phyloP scores from a whole-genome alignment of 768 basidiomycete genomes.

The Amanita pallidorosea region DNA sequence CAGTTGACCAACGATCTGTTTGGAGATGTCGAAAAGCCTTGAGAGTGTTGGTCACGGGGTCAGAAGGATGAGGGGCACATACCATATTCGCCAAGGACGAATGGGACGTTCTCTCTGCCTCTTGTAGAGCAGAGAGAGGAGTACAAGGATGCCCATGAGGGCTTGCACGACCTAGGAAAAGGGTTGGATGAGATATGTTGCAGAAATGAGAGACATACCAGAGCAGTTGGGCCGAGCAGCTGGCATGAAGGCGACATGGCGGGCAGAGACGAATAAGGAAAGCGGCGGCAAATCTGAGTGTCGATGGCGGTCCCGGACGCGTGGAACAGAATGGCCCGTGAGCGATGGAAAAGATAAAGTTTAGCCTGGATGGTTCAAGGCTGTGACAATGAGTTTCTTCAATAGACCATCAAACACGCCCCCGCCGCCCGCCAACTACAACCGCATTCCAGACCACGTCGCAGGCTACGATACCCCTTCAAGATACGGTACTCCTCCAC shows the following conservation, averaged over 20 bases:
- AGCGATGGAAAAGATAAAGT: no score
- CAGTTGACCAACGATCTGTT: slow-evolving; percentile 81
- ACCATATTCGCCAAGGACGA: slow-evolving; percentile 93
- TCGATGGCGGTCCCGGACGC: no score
- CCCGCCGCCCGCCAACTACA: slow-evolving; percentile 26
- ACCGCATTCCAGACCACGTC: slow-evolving; percentile 23
- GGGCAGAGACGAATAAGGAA: not conserved
- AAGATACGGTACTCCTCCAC: slow-evolving; percentile 22
- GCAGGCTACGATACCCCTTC: not conserved
- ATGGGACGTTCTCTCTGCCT: slow-evolving; percentile 77
- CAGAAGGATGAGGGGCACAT: slow-evolving; percentile 13
- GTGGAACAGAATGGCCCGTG: no score
- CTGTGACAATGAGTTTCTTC: slow-evolving; percentile 49
- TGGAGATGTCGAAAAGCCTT: slow-evolving; percentile 89
- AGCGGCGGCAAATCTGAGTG: not conserved
- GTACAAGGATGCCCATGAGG: slow-evolving; percentile 85
- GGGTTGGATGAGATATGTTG: slow-evolving; percentile 34
- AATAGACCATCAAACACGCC: slow-evolving; percentile 21
- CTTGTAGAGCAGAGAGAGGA: slow-evolving; percentile 80
- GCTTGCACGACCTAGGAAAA: slow-evolving; percentile 68
- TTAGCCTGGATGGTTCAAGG: no score
- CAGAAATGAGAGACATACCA: slow-evolving; percentile 27
- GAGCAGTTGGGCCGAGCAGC: slow-evolving; percentile 40
- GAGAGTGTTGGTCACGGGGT: not conserved
- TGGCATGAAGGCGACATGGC: slow-evolving; percentile 30